A percentile compares a stretch with the other conserved stretches of the same genome.
Conservation (phyloP, 2,329 filamentous ascomycete genomes). For the Scytalidium lignicola region DNA sequence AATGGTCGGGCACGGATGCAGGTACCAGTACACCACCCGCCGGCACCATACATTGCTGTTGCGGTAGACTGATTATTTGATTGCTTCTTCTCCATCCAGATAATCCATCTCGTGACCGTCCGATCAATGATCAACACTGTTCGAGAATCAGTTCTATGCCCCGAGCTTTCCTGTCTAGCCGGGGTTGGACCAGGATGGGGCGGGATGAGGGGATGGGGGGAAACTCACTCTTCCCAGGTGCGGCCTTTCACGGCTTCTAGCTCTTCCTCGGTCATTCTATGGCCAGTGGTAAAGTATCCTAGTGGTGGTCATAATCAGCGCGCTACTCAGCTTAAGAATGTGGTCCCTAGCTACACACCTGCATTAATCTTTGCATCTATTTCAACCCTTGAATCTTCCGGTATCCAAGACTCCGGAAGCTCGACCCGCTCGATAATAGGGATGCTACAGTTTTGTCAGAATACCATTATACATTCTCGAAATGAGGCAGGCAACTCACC, state of each 20-base stretch:
- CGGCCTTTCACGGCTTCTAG: constrained; percentile 80
- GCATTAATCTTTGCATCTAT: constrained; percentile 98
- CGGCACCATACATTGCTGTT: neutral
- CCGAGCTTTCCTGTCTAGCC: neutral
- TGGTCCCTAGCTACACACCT: constrained; percentile 47
- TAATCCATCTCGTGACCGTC: neutral
- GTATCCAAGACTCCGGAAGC: constrained; percentile 90
- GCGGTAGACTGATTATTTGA: neutral
- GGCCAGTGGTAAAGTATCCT: constrained; percentile 81
- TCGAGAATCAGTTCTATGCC: constrained; percentile 15
- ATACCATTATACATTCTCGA: neutral
- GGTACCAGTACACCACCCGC: constrained; percentile 1
- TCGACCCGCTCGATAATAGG: constrained; percentile 87
- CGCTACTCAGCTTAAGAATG: constrained; percentile 3
- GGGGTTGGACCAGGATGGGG: too few species aligned
- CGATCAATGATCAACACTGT: constrained; percentile 28
- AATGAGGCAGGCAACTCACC: constrained; percentile 37
- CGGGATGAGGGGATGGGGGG: constrained; percentile 2
- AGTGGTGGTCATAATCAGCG: constrained; percentile 25
- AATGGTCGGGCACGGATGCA: constrained; percentile 12
- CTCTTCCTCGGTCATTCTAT: constrained; percentile 83
- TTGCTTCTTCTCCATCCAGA: neutral
- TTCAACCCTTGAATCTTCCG: constrained; percentile 91
- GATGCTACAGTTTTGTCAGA: constrained; percentile 46
- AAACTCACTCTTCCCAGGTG: constrained; percentile 76